phyloP scores from a whole-genome alignment of 2,329 filamentous ascomycete species.

The Xylariaceae sp. region DNA sequence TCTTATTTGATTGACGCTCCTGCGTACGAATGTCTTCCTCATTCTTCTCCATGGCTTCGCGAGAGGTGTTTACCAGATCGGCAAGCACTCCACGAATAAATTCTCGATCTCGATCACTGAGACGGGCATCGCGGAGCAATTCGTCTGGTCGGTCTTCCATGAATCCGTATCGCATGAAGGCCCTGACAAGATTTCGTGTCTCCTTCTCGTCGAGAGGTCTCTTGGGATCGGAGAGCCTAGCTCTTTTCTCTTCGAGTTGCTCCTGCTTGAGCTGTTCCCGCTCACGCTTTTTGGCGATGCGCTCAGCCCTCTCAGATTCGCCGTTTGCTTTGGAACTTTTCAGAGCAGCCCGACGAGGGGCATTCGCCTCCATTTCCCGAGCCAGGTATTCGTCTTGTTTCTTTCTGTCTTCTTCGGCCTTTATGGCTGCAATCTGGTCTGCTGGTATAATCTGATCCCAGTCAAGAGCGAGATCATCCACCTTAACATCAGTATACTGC shows the following conservation, averaged over 20 bases:
- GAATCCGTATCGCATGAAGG: slow-evolving; percentile 86
- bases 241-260: slow-evolving; percentile 69
- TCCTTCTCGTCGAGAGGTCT: slow-evolving; percentile 92
- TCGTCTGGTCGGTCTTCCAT: slow-evolving; percentile 86
- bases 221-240: slow-evolving; percentile 74
- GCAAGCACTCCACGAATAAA: slow-evolving; percentile 72
- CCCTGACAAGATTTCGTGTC: slow-evolving; percentile 83
- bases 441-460: slow-evolving; percentile 99
- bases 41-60: slow-evolving; percentile 60
- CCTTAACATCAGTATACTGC: slow-evolving; percentile 96
- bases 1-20: slow-evolving; percentile 77
- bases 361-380: slow-evolving; percentile 77
- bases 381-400: slow-evolving; percentile 79
- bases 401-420: slow-evolving; percentile 80
- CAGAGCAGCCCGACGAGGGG: slow-evolving; percentile 69
- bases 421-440: slow-evolving; percentile 84
- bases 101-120: slow-evolving; percentile 77
- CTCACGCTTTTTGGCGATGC: slow-evolving; percentile 62
- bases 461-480: slow-evolving; percentile 72
- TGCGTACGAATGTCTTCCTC: slow-evolving; percentile 71
- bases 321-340: slow-evolving; percentile 48
- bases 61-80: slow-evolving; percentile 61
- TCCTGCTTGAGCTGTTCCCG: slow-evolving; percentile 65
- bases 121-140: slow-evolving; percentile 79
- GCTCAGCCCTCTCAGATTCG: slow-evolving; percentile 60